Evolutionary conservation across 1,284 basidiomycete genomes (phyloP).

Genomic region (Sanghuangporus sanghuang): DNA sequence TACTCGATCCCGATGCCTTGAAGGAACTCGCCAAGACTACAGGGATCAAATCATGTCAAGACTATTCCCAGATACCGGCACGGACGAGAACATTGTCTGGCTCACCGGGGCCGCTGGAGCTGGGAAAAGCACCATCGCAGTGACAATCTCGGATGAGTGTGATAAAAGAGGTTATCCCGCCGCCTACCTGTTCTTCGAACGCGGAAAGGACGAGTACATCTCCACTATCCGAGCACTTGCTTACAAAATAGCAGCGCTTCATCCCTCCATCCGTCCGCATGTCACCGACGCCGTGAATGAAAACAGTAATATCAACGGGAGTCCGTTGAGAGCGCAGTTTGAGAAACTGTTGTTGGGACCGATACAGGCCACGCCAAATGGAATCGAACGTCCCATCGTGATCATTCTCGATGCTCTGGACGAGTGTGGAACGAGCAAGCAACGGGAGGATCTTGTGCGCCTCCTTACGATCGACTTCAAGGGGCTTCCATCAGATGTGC

Average conservation of each 20-base stretch:
- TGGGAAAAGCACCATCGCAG: neutral
- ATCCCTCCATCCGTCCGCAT: neutral
- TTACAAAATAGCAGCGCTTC: neutral
- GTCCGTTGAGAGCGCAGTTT: neutral
- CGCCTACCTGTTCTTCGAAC: neutral
- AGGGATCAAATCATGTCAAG: neutral
- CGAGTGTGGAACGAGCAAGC: neutral
- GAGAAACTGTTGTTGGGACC: neutral
- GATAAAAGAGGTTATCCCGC: neutral
- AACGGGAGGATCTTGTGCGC: neutral
- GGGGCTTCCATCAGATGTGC: neutral
- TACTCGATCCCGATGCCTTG: neutral
- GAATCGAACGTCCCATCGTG: neutral
- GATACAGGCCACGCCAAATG: neutral
- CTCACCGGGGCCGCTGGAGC: neutral
- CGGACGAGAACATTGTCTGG: neutral
- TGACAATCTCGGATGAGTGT: neutral
- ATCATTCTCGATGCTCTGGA: neutral
- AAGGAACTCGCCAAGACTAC: neutral
- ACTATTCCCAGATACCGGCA: neutral
- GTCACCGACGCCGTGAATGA: neutral
- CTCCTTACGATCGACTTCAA: neutral
- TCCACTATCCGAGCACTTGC: neutral
- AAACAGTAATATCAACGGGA: neutral
- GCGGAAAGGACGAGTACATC: neutral